Conservation (phyloP, 495 filamentous ascomycete species). For the Penicillium roqueforti region DNA sequence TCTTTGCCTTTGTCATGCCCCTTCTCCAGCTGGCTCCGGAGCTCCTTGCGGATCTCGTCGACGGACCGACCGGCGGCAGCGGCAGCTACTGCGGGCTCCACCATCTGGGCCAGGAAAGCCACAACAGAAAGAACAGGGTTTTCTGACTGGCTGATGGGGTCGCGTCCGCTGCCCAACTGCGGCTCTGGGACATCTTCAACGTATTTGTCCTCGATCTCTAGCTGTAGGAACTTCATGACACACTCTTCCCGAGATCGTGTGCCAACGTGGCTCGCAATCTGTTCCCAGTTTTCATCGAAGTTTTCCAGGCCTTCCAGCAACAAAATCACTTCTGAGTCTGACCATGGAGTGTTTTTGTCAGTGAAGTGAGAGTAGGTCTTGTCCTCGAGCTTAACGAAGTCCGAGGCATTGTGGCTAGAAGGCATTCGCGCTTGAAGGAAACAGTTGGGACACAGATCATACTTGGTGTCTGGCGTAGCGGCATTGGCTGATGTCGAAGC, state of each 20-base stretch:
- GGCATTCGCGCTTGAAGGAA: conserved; percentile 79
- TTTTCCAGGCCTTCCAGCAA: conserved; percentile 86
- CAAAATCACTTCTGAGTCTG: conserved; percentile 77
- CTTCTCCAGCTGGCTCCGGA: conserved; percentile 69
- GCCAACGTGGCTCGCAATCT: conserved; percentile 85
- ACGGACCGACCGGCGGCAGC: conserved; percentile 82
- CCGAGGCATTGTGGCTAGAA: conserved; percentile 59
- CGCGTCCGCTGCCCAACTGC: conserved; percentile 63
- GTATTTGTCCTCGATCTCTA: conserved; percentile 88
- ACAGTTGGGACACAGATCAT: conserved; percentile 86
- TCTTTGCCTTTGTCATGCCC: conserved; percentile 51
- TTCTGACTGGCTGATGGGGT: conserved; percentile 83
- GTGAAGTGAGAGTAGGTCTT: conserved; percentile 66
- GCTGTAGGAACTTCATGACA: conserved; percentile 88
- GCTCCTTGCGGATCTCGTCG: conserved; percentile 72
- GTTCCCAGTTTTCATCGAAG: conserved; percentile 92
- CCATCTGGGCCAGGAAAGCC: conserved; percentile 82
- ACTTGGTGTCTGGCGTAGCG: conserved; percentile 58
- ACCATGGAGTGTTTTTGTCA: conserved; percentile 83
- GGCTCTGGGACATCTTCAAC: conserved; percentile 68
- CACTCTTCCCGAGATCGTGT: conserved; percentile 94
- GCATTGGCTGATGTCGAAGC: conserved; percentile 53
- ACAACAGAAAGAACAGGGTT: conserved; percentile 96
- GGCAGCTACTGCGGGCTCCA: conserved; percentile 81
- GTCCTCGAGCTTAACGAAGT: conserved; percentile 87